Base-by-base conservation (phyloP, 345 rosid genomes). In the Raphanus raphanistrum region DNA sequence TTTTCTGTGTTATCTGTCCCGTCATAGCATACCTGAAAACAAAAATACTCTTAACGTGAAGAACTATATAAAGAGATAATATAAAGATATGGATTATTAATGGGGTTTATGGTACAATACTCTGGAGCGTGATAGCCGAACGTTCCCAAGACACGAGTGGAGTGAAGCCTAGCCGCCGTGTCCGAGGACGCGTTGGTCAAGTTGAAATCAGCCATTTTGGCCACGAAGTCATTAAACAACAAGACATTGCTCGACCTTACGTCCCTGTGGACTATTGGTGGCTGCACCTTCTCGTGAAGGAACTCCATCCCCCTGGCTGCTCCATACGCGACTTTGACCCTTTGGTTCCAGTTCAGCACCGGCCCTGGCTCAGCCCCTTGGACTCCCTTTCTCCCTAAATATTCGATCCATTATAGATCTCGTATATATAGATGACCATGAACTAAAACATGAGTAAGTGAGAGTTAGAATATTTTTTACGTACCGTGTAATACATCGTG, bases 41-140 rank as follows among this genome's bases (percentile, higher is more conserved):
- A 17, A 70, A 10, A 70, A 16, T 36, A 15, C 12, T 36, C 6
- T 57, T 71, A 58, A 58, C 8, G 9, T 35, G 21, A 21, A 0
- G 0, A 21, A 21, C 21, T 63, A 28, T 32, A 32, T 32, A 5
- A 32, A 32, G 65, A 61, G n/a, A 63, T 33, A 8, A 1, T 12
- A 29, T 26, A 27, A 29, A 25, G 27, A 66, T 1, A 67, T 62
- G 25, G n/a, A 21, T 55, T 2, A 21, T 55, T 2, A 5, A 55
- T 41, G 6, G 68, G 15, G 43, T 41, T 0, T 7, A 21, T 54
- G 68, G 17, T 55, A 55, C 27, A 70, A 12, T 86, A 92, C 99
- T 96, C 99, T 6, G 99, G 99, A 66, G 99, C 99, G 81, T 96
- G 99, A 84, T 96, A 96, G 10, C 99, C 99, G 41, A 96, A 96